Evolutionary conservation across 2,329 filamentous ascomycete genomes (phyloP).

Genomic region (Fusarium falciforme): DNA sequence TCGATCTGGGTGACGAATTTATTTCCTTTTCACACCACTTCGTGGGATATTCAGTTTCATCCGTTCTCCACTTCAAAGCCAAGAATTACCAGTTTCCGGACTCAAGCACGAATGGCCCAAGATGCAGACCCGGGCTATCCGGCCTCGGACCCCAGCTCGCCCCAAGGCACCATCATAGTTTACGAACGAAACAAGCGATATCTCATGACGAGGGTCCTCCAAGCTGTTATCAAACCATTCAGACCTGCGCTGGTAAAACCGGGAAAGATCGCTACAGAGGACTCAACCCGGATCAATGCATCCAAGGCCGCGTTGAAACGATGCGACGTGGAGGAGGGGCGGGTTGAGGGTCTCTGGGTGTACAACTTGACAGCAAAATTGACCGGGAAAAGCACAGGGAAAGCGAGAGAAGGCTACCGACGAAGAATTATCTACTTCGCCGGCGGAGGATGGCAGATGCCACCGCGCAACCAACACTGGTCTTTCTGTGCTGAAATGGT

Average conservation of each 20-base stretch:
- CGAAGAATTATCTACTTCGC: conserved; percentile 63
- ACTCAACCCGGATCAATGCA: conserved; percentile 24
- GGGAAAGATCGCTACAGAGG: conserved; percentile 1
- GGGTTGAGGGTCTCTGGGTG: conserved; percentile 41
- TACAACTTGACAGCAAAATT: conserved; percentile 36
- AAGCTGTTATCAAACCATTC: conserved; percentile 23
- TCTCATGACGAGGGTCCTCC: conserved; percentile 19
- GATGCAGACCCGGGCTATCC: neutral
- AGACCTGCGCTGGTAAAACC: conserved; percentile 23
- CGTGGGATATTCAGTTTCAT: neutral
- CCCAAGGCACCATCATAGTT: conserved; percentile 7
- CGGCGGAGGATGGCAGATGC: conserved; percentile 67
- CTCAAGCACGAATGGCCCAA: neutral
- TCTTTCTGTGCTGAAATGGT: conserved; percentile 59
- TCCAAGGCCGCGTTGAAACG: conserved; percentile 12
- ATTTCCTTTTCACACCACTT: neutral
- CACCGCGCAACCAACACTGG: conserved; percentile 64
- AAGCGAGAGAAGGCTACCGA: neutral
- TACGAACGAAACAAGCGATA: conserved; percentile 21
- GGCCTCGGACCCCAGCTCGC: neutral
- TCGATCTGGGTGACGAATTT: neutral
- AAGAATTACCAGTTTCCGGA: neutral
- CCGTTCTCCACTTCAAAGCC: neutral
- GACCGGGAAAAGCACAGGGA: conserved; percentile 16
- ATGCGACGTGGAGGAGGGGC: conserved; percentile 32